Conservation (phyloP, 2,329 filamentous ascomycete genomes). For the Cercospora sesami region DNA sequence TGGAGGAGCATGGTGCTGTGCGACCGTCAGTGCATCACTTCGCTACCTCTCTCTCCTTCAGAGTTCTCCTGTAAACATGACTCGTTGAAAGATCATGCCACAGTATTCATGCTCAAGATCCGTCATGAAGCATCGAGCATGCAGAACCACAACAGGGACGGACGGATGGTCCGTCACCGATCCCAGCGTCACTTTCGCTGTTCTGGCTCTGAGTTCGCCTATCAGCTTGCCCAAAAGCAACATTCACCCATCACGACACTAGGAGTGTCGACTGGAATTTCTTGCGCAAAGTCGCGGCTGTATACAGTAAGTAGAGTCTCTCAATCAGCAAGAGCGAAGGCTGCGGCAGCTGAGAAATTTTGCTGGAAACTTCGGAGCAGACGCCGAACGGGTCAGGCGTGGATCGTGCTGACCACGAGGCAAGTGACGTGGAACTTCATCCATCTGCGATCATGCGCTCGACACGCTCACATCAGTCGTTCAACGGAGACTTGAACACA, state of each 20-base stretch:
- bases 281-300: background rate
- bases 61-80: constrained; percentile 10
- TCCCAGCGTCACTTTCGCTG: background rate
- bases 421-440: background rate
- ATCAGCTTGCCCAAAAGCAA: background rate
- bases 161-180: background rate
- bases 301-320: constrained; percentile 3
- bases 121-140: constrained; percentile 1
- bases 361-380: constrained; percentile 1
- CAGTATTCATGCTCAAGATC: constrained; percentile 9
- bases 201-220: no score
- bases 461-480: background rate
- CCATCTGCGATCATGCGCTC: background rate
- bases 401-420: background rate
- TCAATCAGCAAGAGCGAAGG: constrained; percentile 17
- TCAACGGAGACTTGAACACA: background rate
- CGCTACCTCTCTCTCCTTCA: constrained; percentile 9
- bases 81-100: background rate
- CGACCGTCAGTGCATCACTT: constrained; percentile 6
- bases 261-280: background rate
- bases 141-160: background rate
- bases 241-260: background rate
- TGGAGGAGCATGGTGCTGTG: constrained; percentile 8
- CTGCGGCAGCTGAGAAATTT: constrained; percentile 17
- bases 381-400: background rate